Conservation (phyloP, 129 eudicot genomes). For the Centella asiatica region DNA sequence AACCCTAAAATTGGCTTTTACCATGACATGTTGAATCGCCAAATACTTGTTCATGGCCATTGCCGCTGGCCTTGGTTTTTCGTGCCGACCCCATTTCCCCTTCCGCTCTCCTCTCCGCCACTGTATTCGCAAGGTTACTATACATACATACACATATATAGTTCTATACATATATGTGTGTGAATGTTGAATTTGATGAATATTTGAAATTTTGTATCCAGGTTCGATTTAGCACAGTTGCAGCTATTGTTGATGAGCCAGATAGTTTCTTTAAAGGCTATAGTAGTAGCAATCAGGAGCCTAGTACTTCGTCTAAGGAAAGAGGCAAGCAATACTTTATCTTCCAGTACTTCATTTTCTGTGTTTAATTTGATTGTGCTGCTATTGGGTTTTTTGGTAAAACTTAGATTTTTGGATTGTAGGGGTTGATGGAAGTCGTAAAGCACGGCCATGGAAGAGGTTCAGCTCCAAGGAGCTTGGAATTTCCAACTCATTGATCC, state of each 20-base stretch:
- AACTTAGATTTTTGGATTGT: constrained; percentile 11
- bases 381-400: not conserved
- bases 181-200: too few species aligned
- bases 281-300: not conserved
- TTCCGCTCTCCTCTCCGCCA: constrained; percentile 30
- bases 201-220: constrained; percentile 9
- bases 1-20: constrained; percentile 2
- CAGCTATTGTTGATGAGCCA: constrained; percentile 44
- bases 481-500: constrained; percentile 42
- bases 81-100: constrained; percentile 33
- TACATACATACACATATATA: not conserved
- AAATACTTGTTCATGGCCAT: constrained; percentile 34
- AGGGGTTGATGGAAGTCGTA: constrained; percentile 24
- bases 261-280: constrained; percentile 9
- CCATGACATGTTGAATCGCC: constrained; percentile 11
- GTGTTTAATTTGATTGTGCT: not conserved
- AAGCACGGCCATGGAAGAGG: constrained; percentile 43
- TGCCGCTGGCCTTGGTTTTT: constrained; percentile 29
- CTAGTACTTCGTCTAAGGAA: constrained; percentile 12
- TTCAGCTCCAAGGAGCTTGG: constrained; percentile 69
- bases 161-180: not conserved
- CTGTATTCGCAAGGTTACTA: constrained; percentile 29
- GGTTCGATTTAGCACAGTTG: constrained; percentile 37
- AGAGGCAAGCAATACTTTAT: too few species aligned
- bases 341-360: not conserved